Conservation (phyloP, 257 asterid genomes). For the Solanum acaule region DNA sequence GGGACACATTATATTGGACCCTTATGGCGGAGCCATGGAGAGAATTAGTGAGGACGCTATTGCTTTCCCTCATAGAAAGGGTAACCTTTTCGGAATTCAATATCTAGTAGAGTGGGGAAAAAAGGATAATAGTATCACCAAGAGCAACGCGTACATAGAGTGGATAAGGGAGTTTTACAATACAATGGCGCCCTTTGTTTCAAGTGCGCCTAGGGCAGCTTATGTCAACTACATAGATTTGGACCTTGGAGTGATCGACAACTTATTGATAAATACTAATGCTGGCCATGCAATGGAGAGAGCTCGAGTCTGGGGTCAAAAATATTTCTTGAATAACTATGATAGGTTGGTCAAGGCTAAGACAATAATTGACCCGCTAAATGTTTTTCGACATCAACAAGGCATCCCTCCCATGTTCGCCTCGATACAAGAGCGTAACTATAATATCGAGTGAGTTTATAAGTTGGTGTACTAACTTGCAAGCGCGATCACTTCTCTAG, state of each 20-base stretch:
- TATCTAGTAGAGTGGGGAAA: slow-evolving; percentile 52
- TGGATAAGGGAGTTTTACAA: slow-evolving; percentile 58
- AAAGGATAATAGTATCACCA: neutral
- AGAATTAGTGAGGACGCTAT: slow-evolving; percentile 35
- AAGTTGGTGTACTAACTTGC: neutral
- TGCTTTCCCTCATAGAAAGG: slow-evolving; percentile 69
- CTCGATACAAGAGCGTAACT: neutral
- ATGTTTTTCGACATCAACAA: slow-evolving; percentile 53
- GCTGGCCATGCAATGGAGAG: slow-evolving; percentile 28
- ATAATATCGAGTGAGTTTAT: neutral
- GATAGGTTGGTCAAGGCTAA: slow-evolving; percentile 57
- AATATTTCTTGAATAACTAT: slow-evolving; percentile 58
- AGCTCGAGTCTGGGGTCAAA: slow-evolving; percentile 66
- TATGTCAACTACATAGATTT: slow-evolving; percentile 70
- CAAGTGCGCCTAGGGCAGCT: slow-evolving; percentile 51
- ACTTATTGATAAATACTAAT: neutral
- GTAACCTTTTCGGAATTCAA: slow-evolving; percentile 56
- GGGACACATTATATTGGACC: slow-evolving; percentile 62
- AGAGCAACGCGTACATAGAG: slow-evolving; percentile 21
- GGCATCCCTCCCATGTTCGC: slow-evolving; percentile 50
- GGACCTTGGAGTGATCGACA: slow-evolving; percentile 51
- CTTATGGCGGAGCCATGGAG: slow-evolving; percentile 66
- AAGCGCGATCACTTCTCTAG: neutral
- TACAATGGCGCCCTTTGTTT: slow-evolving; percentile 42
- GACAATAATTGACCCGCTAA: slow-evolving; percentile 48